Evolutionary conservation across 2,329 filamentous ascomycete genomes (phyloP), one percentile per base, ranked within the genome.

Genomic region (Diaporthe sp.): DNA sequence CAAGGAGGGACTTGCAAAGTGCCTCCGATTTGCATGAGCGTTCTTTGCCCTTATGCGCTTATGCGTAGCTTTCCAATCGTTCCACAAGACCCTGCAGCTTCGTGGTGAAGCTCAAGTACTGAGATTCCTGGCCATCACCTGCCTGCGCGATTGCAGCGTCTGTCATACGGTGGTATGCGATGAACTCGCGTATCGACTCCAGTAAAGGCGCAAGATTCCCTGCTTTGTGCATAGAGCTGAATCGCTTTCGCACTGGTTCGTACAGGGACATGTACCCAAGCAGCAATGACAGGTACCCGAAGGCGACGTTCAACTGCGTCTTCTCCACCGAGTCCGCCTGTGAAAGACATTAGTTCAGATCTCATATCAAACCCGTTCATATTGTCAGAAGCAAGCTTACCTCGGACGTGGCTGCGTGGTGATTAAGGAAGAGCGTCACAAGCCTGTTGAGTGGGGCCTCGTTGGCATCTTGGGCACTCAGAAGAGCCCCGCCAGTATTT

Each of bases 251-350:
- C 10, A 87, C 85, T 5, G 86, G 84, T 15, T 83, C 80, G 68
- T 87, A 84, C 39, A 97, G 87, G 79, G 92, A 95, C 34, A 98
- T 86, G 78, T 95, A 97, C 25, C 95, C 95, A 3, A 98, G 88
- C 8, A 98, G 87, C 20, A 98, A 92, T 0, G 95, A 92, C 34
- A 98, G 88, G 82, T 98, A 98, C 22, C 95, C 96, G 82, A 96
- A 92, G 1, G 94, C 93, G 39, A 98, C 95, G 79, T 96, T 95
- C 70, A 94, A 89, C 76, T 94, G 92, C 37, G 92, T 93, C 81
- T 96, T 94, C 80, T 95, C 91, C 74, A 92, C 89, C 1, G 92
- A 94, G 79, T 93, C 91, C 75, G 92, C 92, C 90, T 94, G 78
- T 57, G 74, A 15, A 49, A 58, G 63, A 73, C 74, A 80, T 76